phyloP scores from a whole-genome alignment of 2,329 filamentous ascomycete genomes.

The Chrysosporium queenslandicum region DNA sequence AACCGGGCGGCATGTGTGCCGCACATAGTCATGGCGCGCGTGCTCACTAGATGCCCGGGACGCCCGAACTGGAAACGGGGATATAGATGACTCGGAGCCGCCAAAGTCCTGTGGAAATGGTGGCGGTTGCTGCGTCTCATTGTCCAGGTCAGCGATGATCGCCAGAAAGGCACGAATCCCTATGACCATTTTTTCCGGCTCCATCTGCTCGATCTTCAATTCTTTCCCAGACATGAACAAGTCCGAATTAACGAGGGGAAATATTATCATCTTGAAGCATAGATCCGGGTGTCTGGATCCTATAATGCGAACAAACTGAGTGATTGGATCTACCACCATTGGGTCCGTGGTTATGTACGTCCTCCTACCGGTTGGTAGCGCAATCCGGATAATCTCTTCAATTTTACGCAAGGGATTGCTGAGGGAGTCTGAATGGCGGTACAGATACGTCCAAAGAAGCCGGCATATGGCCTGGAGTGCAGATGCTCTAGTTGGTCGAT shows the following conservation, averaged over 20 bases:
- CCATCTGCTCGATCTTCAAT: conserved; percentile 78
- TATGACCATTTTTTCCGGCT: conserved; percentile 95
- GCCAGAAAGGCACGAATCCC: conserved; percentile 88
- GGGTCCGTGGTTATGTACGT: conserved; percentile 74
- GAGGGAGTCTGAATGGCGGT: conserved; percentile 64
- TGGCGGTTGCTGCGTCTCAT: conserved; percentile 63
- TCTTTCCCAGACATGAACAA: conserved; percentile 69
- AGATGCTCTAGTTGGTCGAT: conserved; percentile 64
- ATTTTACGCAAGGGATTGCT: conserved; percentile 64
- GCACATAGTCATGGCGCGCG: conserved; percentile 15
- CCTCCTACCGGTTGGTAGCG: conserved; percentile 70
- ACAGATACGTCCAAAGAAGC: conserved; percentile 88
- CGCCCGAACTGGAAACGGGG: conserved; percentile 11
- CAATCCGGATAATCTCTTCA: conserved; percentile 77
- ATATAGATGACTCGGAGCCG: conserved; percentile 19
- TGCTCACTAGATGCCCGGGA: neutral
- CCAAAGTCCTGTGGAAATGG: conserved; percentile 65
- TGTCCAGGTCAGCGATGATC: conserved; percentile 88
- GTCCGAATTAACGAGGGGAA: conserved; percentile 86
- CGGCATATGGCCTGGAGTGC: conserved; percentile 84
- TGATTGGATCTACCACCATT: conserved; percentile 75
- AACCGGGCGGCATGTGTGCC: conserved; percentile 40
- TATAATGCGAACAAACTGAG: conserved; percentile 88
- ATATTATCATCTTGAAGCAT: conserved; percentile 87
- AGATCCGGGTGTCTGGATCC: conserved; percentile 89